Percentiles rank a stretch among this genome's conserved stretches.
These are phyloP conservation scores for Ustilago vetiveriae DNA, from an alignment of 1,284 basidiomycete species.

Conservation along the genomic window DNA sequence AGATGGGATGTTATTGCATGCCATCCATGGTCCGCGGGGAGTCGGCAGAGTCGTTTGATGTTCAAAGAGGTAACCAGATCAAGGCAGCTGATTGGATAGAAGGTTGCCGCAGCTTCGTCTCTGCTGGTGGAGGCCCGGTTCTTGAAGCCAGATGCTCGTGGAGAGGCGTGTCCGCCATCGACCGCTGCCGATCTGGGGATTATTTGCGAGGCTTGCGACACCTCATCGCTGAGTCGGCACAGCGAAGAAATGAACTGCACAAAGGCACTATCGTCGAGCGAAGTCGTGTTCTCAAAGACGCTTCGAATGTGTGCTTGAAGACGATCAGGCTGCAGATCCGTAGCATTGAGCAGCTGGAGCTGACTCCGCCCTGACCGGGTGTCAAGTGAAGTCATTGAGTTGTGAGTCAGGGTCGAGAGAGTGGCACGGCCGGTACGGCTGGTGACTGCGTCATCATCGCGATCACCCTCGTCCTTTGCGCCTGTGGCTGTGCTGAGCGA, in stretches of 20 bases:
- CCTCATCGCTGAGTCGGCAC: slow-evolving; percentile 78
- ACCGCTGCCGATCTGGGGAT: slow-evolving; percentile 2
- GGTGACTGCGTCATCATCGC: slow-evolving; percentile 3
- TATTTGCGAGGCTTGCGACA: slow-evolving; percentile 11
- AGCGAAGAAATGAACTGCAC: slow-evolving; percentile 81
- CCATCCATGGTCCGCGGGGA: slow-evolving; percentile 85
- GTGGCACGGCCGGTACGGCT: slow-evolving; percentile 26
- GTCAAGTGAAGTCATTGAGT: slow-evolving; percentile 34
- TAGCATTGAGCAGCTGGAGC: slow-evolving; percentile 36
- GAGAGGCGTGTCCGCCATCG: slow-evolving; percentile 6
- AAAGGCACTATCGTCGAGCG: slow-evolving; percentile 82
- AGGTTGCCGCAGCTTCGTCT: slow-evolving; percentile 1
- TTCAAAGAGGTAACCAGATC: slow-evolving; percentile 83
- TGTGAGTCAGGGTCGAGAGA: slow-evolving; percentile 39
- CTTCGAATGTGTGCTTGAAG: slow-evolving; percentile 45
- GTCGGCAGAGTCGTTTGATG: slow-evolving; percentile 82
- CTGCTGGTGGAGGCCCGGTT: slow-evolving; percentile 1
- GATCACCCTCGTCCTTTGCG: not conserved
- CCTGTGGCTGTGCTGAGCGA: slow-evolving; percentile 8
- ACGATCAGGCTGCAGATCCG: slow-evolving; percentile 27
- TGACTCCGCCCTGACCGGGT: slow-evolving; percentile 34
- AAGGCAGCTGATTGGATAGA: slow-evolving; percentile 84
- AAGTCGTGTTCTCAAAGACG: slow-evolving; percentile 71
- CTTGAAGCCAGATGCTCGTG: slow-evolving; percentile 18
- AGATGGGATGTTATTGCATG: slow-evolving; percentile 80